Conservation (phyloP, 208 protist species). For the Leishmania guyanensis region DNA sequence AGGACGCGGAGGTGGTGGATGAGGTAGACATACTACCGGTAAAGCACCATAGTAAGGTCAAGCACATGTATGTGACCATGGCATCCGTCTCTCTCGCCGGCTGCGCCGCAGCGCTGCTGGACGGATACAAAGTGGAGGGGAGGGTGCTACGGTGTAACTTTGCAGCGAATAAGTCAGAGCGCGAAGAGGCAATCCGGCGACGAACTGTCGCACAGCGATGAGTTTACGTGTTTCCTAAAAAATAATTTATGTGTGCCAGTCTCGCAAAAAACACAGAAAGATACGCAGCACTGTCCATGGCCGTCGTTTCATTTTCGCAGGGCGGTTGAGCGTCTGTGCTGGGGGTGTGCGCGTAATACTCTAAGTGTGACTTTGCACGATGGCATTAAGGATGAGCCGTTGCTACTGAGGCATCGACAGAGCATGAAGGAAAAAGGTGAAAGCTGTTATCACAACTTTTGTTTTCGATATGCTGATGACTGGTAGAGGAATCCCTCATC, state of each 20-base stretch:
- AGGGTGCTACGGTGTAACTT: constrained; percentile 80
- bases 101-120: constrained; percentile 47
- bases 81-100: constrained; percentile 57
- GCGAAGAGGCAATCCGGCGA: constrained; percentile 64
- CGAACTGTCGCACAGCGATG: constrained; percentile 5
- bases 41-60: constrained; percentile 58
- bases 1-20: constrained; percentile 44
- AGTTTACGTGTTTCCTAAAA: neutral
- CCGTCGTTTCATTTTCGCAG: neutral
- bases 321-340: neutral
- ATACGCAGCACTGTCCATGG: neutral
- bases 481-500: neutral
- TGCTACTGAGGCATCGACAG: neutral
- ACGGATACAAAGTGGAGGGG: constrained; percentile 57
- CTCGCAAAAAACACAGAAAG: neutral
- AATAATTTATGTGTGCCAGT: neutral
- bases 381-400: neutral
- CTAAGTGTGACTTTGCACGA: neutral
- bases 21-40: constrained; percentile 71
- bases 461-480: neutral
- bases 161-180: constrained; percentile 78
- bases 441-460: neutral
- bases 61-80: constrained; percentile 82
- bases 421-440: neutral
- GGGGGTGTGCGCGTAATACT: neutral